Evolutionary conservation across 1,139 yeast genomes (phyloP).

Genomic region (Geotrichum phurueaensis): DNA sequence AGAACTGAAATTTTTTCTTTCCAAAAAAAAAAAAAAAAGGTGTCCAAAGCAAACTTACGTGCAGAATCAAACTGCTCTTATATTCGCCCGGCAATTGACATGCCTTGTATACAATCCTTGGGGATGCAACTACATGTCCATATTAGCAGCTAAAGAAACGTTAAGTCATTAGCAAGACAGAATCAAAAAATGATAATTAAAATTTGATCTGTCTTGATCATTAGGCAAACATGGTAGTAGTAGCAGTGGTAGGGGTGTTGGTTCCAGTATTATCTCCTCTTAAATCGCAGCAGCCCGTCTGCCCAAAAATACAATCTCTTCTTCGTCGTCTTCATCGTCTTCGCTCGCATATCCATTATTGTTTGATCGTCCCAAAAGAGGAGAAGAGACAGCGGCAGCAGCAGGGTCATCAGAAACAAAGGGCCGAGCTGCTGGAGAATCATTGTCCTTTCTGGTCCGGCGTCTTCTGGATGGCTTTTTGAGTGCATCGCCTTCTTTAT

Average conservation of each 20-base stretch:
- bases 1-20: neutral
- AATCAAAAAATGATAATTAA: neutral
- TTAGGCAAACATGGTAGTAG: neutral
- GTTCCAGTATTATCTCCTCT: neutral
- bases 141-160: neutral
- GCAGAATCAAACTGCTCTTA: neutral
- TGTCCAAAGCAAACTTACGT: neutral
- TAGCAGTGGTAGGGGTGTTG: neutral
- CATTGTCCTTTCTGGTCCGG: neutral
- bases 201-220: neutral
- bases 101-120: neutral
- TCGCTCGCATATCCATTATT: neutral
- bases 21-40: neutral
- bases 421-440: too few relatives aligned
- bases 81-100: neutral
- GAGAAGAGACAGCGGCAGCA: neutral
- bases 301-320: slow-evolving; percentile 18
- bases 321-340: slow-evolving; percentile 12
- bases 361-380: neutral
- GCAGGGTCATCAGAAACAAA: neutral
- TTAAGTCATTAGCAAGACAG: neutral
- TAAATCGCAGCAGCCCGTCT: slow-evolving; percentile 5
- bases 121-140: neutral
- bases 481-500: neutral
- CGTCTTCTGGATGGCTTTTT: neutral